phyloP scores from a whole-genome alignment of 345 rosid species.

The Combretum micranthum region DNA sequence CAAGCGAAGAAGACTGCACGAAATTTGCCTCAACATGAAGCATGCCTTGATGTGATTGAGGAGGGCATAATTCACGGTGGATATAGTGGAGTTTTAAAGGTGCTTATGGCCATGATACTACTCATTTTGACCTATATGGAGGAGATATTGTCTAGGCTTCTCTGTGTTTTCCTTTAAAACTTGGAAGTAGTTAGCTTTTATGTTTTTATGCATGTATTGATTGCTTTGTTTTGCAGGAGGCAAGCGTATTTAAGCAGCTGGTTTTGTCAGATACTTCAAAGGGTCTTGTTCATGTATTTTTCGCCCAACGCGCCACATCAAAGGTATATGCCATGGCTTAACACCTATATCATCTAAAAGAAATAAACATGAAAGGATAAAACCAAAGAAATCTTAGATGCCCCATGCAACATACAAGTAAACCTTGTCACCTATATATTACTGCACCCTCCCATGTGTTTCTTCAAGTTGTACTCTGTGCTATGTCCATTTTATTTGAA shows the following conservation, averaged over 20 bases:
- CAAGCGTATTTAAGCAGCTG: constrained; percentile 63
- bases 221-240: constrained; percentile 56
- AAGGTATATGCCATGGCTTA: constrained; percentile 40
- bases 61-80: constrained; percentile 93
- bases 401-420: too few species aligned
- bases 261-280: constrained; percentile 67
- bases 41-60: constrained; percentile 83
- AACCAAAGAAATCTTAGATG: too few species aligned
- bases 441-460: too few species aligned
- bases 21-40: constrained; percentile 89
- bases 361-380: too few species aligned
- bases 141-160: neutral
- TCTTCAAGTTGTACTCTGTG: too few species aligned
- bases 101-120: constrained; percentile 12
- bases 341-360: neutral
- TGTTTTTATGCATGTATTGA: constrained; percentile 3
- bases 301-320: constrained; percentile 79
- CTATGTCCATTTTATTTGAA: too few species aligned
- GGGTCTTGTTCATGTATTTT: constrained; percentile 83
- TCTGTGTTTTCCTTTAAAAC: neutral
- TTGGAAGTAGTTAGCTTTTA: neutral
- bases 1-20: constrained; percentile 73
- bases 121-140: constrained; percentile 1
- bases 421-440: too few species aligned
- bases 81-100: constrained; percentile 83